Percentiles rank a stretch among this genome's conserved stretches.
Conservation (phyloP, 2,329 filamentous ascomycete genomes). For the Arthrinium puccinioides region DNA sequence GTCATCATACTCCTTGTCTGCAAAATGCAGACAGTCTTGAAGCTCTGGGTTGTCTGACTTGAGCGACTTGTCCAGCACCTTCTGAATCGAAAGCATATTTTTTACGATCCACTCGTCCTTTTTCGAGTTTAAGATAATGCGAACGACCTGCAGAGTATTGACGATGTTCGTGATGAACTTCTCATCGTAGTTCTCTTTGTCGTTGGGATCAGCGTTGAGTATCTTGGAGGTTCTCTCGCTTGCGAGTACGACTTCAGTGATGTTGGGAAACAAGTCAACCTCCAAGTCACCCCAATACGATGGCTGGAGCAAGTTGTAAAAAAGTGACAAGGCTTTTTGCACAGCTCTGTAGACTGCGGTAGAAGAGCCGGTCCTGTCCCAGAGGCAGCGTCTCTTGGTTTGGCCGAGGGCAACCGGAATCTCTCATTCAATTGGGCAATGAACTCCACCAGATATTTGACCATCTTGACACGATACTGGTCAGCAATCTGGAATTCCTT, state of each 20-base stretch:
- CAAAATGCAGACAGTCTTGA: slow-evolving; percentile 81
- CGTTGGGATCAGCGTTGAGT: slow-evolving; percentile 50
- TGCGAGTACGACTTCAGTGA: slow-evolving; percentile 77
- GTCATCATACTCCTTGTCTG: slow-evolving; percentile 63
- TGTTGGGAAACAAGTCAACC: slow-evolving; percentile 83
- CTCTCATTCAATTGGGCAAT: slow-evolving; percentile 85
- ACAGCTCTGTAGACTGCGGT: slow-evolving; percentile 64
- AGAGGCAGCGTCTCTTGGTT: slow-evolving; percentile 46
- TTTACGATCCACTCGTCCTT: slow-evolving; percentile 83
- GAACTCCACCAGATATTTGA: slow-evolving; percentile 94
- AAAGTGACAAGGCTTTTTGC: slow-evolving; percentile 76
- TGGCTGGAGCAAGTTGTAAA: slow-evolving; percentile 78
- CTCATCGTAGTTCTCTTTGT: slow-evolving; percentile 70
- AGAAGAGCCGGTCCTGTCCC: slow-evolving; percentile 39
- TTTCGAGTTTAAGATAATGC: slow-evolving; percentile 82
- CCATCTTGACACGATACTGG: slow-evolving; percentile 66
- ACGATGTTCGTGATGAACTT: slow-evolving; percentile 83
- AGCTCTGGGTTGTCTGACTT: slow-evolving; percentile 86
- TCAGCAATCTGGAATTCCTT: slow-evolving; percentile 66
- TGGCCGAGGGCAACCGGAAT: slow-evolving; percentile 67
- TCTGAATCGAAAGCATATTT: slow-evolving; percentile 72
- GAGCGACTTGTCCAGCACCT: slow-evolving; percentile 81
- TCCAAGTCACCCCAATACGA: slow-evolving; percentile 90
- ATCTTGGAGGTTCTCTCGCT: slow-evolving; percentile 66
- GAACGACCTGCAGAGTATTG: slow-evolving; percentile 88